A percentile compares a stretch with the other conserved stretches of the same genome.
phyloP scores from a whole-genome alignment of 129 eudicot species.

The Cynara cardunculus region DNA sequence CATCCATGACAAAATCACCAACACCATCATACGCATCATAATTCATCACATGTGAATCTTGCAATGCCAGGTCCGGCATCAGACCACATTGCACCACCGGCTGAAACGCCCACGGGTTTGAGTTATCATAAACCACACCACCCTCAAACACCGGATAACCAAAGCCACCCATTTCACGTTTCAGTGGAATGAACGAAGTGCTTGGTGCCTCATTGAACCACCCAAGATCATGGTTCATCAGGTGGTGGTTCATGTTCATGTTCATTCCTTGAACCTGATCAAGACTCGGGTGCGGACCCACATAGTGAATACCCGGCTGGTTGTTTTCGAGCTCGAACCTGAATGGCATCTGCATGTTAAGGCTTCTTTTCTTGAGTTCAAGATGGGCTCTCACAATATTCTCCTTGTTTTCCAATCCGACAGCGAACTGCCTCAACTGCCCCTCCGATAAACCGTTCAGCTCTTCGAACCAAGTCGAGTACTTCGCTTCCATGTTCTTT shows the following conservation, averaged over 20 bases:
- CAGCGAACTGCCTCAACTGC: conserved; percentile 28
- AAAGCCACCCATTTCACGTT: conserved; percentile 5
- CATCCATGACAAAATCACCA: conserved; percentile 18
- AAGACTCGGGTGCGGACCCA: not conserved
- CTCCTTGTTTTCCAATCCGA: conserved; percentile 26
- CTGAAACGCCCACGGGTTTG: conserved; percentile 18
- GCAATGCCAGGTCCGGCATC: conserved; percentile 6
- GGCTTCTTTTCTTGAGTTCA: conserved; percentile 26
- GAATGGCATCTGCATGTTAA: not conserved
- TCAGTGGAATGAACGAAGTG: conserved; percentile 1
- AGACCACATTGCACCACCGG: conserved; percentile 12
- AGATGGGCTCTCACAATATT: conserved; percentile 17
- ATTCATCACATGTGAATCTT: conserved; percentile 10
- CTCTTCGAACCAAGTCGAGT: conserved; percentile 41
- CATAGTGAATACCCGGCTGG: not conserved
- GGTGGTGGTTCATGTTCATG: conserved; percentile 22
- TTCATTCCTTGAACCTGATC: conserved; percentile 16
- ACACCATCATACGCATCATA: not conserved
- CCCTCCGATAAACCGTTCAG: conserved; percentile 15
- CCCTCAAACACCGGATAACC: conserved; percentile 18
- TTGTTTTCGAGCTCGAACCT: not conserved
- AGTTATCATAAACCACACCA: conserved; percentile 16
- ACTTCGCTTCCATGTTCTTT: conserved; percentile 44
- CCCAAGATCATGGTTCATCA: conserved; percentile 19
- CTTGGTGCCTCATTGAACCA: not conserved